A percentile compares a stretch with the other conserved stretches of the same genome.
These are phyloP conservation scores for Stygiomarasmius scandens DNA, from an alignment of 1,284 basidiomycete genomes.

Conservation along the genomic window DNA sequence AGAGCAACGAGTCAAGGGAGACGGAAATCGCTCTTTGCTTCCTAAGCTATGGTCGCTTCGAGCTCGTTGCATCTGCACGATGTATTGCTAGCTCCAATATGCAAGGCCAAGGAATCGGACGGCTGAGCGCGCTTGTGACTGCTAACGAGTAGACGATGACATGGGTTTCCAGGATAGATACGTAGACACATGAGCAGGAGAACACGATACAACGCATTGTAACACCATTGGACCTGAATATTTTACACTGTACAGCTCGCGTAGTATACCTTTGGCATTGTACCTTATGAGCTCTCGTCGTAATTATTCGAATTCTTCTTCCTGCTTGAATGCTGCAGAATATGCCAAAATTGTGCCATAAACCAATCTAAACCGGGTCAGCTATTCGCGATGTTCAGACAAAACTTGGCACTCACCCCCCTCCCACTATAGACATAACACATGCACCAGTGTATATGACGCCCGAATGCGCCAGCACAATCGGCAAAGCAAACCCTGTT, in stretches of 20 bases:
- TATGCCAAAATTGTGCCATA: constrained; percentile 94
- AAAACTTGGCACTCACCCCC: constrained; percentile 59
- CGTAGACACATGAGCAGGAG: background rate
- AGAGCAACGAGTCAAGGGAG: constrained; percentile 51
- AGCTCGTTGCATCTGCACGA: constrained; percentile 62
- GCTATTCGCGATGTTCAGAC: too few relatives aligned
- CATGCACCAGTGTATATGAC: constrained; percentile 87
- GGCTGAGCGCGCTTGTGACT: constrained; percentile 38
- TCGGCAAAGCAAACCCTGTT: constrained; percentile 91
- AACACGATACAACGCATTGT: background rate
- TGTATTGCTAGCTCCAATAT: constrained; percentile 33
- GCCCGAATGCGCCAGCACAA: constrained; percentile 90
- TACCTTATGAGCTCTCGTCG: constrained; percentile 18
- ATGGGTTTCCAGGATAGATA: background rate
- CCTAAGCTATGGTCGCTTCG: constrained; percentile 73
- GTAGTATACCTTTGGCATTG: constrained; percentile 15
- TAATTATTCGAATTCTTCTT: constrained; percentile 69
- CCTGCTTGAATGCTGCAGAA: constrained; percentile 80
- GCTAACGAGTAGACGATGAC: background rate
- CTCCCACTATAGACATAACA: constrained; percentile 93
- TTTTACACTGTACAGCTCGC: constrained; percentile 9
- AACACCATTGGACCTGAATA: constrained; percentile 1
- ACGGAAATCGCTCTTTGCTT: constrained; percentile 72
- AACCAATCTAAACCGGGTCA: constrained; percentile 61
- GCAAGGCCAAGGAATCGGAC: constrained; percentile 37